A percentile compares a stretch with the other conserved stretches of the same genome.
These are phyloP conservation scores for Paramecium sexaurelia DNA, from an alignment of 73 alveolate species.

Conservation along the genomic window DNA sequence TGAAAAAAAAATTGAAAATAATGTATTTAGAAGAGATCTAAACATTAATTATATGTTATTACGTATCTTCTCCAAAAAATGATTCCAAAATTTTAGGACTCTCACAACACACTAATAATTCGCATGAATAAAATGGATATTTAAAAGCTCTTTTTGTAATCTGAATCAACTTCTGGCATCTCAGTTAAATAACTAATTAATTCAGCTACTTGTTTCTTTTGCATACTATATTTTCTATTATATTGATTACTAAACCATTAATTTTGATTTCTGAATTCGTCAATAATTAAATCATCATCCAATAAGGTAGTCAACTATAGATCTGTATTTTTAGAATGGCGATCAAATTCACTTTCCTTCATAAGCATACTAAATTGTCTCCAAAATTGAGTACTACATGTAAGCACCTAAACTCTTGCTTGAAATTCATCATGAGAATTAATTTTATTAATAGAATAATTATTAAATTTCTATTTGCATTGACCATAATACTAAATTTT, in stretches of 20 bases:
- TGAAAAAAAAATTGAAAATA: background rate
- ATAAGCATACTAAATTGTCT: background rate
- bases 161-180: background rate
- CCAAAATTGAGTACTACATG: slow-evolving; percentile 41
- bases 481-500: background rate
- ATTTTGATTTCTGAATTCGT: slow-evolving; percentile 34
- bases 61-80: slow-evolving; percentile 20
- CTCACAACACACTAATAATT: slow-evolving; percentile 21
- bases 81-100: background rate
- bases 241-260: slow-evolving; percentile 11
- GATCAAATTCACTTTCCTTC: slow-evolving; percentile 33
- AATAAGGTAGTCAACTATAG: background rate
- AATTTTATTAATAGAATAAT: background rate
- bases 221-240: background rate
- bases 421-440: slow-evolving; percentile 1
- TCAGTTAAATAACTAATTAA: background rate
- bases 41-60: background rate
- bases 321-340: slow-evolving; percentile 29
- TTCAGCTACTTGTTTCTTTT: background rate
- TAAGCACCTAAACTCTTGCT: background rate
- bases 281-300: slow-evolving; percentile 43
- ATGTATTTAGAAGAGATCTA: background rate
- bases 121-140: slow-evolving; percentile 54
- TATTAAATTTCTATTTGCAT: background rate
- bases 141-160: slow-evolving; percentile 20